A percentile compares a stretch with the other conserved stretches of the same genome.
These are phyloP conservation scores for Alternaria sp. DNA, from an alignment of 2,329 filamentous ascomycete species.

Conservation along the genomic window DNA sequence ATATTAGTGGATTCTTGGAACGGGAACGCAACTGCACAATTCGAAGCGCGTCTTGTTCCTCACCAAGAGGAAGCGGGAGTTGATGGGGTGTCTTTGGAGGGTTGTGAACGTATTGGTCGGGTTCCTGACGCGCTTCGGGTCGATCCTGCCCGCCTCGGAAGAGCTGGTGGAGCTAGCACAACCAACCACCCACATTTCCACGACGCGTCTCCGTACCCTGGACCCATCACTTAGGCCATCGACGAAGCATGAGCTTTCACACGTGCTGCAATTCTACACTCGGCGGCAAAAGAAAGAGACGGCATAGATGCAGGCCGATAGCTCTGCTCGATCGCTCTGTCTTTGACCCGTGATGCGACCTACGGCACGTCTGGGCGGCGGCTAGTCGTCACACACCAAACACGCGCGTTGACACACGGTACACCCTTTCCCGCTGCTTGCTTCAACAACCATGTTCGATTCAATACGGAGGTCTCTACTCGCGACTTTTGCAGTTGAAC, in stretches of 20 bases:
- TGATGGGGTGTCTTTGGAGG: not conserved
- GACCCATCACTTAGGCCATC: not conserved
- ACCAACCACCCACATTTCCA: not conserved
- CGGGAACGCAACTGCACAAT: not conserved
- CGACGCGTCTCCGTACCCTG: not conserved
- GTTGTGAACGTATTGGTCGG: not conserved
- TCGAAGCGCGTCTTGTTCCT: not conserved
- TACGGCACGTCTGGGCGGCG: conserved; percentile 5
- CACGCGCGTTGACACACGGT: not conserved
- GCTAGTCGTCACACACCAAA: not conserved
- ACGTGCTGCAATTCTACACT: not conserved
- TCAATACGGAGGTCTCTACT: not conserved
- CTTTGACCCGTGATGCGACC: not conserved
- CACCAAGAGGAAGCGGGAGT: not conserved
- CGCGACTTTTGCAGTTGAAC: not conserved
- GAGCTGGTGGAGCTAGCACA: not conserved
- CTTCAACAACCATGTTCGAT: not conserved
- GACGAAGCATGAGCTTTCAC: not conserved
- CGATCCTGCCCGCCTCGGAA: not conserved
- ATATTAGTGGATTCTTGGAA: not conserved
- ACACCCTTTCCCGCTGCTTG: not conserved
- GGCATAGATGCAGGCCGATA: not conserved
- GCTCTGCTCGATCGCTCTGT: not conserved
- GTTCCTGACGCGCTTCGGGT: not conserved
- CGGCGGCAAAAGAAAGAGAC: not conserved